Evolutionary conservation across 768 basidiomycete genomes (phyloP), one percentile per base, ranked within the genome.

Genomic region (Leccinum disarticulatum): DNA sequence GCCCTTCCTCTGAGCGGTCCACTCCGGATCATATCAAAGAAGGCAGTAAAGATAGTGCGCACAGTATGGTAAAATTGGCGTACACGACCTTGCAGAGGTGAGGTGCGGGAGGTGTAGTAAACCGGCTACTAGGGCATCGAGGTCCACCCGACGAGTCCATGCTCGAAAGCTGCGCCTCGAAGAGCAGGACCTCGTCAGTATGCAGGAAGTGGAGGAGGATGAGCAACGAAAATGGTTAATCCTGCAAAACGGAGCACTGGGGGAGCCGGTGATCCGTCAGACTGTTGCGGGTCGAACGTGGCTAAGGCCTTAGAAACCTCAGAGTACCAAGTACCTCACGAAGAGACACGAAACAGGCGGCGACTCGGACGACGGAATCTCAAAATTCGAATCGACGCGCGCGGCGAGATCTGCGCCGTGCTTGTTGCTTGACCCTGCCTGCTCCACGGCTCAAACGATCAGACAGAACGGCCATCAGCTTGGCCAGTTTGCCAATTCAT

Each of bases 181-280:
- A 72, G 1, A 75, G 70, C 11, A 92, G 77, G 1, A 95, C 73
- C 46, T 87, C 82, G 70, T 99, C 96, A 1, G 90, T 82, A 73
- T 98, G 98, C n/a, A 98, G 73, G 67, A 94, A 98, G 19, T 22
- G 22, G 22, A 97, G 71, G 19, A 98, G 76, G 22, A 96, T 80
- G 15, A 97, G 81, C 15, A 88, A 73, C 0, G 92, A 77, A 7
- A 95, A 74, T 0, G 88, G 86, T 82, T 60, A 83, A 84, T 2
- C 84, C 84, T 0, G 76, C 67, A 48, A 96, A 66, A 17, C 70
- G 69, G n/a, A 74, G 59, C 10, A 31, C 41, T 1, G 53, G 47
- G 35, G 36, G 53, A 50, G 49, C 38, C n/a, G 27, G 52, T 33
- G 49, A 27, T 11, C 7, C 11, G 27, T 25, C 59, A 17, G 10